These are phyloP conservation scores for Gnaphalium uliginosum DNA, from an alignment of 129 eudicot genomes.

Conservation along the genomic window DNA sequence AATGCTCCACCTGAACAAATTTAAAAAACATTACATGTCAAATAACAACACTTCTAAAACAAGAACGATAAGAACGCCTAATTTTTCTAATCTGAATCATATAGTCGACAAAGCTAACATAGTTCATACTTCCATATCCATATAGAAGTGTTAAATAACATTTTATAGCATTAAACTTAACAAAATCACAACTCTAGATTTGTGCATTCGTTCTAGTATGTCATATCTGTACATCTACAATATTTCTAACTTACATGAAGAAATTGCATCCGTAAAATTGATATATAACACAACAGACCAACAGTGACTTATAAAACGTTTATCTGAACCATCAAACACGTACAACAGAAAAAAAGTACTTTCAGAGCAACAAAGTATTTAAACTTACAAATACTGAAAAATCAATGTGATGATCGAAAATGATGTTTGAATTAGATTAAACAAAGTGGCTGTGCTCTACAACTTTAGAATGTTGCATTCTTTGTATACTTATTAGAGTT, in stretches of 20 bases:
- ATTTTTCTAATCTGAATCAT: not conserved
- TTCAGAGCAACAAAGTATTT: not conserved
- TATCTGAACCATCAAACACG: not conserved
- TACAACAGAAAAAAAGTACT: not conserved
- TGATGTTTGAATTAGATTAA: no score
- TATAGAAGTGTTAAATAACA: not conserved
- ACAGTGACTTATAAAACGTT: not conserved
- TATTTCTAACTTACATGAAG: not conserved
- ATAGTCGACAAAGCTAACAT: not conserved
- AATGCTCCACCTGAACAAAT: conserved; percentile 59
- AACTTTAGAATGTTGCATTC: no score
- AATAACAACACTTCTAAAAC: no score
- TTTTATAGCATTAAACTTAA: no score
- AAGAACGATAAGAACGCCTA: no score
- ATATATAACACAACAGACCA: no score
- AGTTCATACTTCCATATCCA: no score
- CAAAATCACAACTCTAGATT: not conserved
- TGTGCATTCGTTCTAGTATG: no score
- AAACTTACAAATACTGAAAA: not conserved
- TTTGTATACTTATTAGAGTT: no score
- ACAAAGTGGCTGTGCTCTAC: no score
- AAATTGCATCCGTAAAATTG: not conserved
- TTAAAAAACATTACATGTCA: not conserved
- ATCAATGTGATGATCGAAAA: no score
- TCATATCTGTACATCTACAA: not conserved